Percentiles rank a stretch among this genome's conserved stretches.
phyloP scores from a whole-genome alignment of 2,329 filamentous ascomycete species.

The Neonectria faginata region DNA sequence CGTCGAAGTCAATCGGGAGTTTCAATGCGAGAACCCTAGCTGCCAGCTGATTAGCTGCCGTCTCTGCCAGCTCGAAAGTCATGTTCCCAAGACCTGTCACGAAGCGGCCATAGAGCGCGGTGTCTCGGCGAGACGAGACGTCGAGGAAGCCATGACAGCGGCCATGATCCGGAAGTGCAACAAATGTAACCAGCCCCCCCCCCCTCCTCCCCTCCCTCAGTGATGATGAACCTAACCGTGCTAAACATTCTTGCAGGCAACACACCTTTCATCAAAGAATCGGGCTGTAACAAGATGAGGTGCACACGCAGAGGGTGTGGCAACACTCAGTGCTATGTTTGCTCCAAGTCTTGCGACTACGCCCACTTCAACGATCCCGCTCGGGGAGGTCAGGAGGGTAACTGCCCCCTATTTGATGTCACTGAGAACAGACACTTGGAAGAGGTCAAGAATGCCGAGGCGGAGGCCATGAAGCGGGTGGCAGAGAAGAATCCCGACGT shows the following conservation, averaged over 20 bases:
- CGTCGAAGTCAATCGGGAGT: conserved; percentile 76
- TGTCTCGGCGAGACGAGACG: conserved; percentile 69
- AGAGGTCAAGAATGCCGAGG: conserved; percentile 73
- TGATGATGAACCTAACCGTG: conserved; percentile 37
- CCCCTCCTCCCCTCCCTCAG: no score
- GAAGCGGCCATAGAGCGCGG: conserved; percentile 72
- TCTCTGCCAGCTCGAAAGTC: conserved; percentile 74
- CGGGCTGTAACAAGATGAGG: conserved; percentile 86
- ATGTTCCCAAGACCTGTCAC: conserved; percentile 78
- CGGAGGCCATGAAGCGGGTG: conserved; percentile 66
- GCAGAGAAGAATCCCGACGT: conserved; percentile 70
- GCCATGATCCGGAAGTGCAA: conserved; percentile 84
- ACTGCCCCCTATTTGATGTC: conserved; percentile 77
- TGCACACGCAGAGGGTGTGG: conserved; percentile 68
- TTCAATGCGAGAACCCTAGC: conserved; percentile 74
- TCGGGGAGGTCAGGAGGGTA: conserved; percentile 61
- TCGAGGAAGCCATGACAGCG: conserved; percentile 87
- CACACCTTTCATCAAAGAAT: conserved; percentile 82
- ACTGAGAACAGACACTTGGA: conserved; percentile 69
- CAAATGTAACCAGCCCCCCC: conserved; percentile 58
- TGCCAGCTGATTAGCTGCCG: conserved; percentile 76
- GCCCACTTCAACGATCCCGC: conserved; percentile 73
- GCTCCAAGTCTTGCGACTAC: conserved; percentile 75
- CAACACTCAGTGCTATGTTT: conserved; percentile 76
- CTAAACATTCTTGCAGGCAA: conserved; percentile 57